A percentile compares a stretch with the other conserved stretches of the same genome.
phyloP scores from a whole-genome alignment of 345 rosid species.

The Passiflora organensis region DNA sequence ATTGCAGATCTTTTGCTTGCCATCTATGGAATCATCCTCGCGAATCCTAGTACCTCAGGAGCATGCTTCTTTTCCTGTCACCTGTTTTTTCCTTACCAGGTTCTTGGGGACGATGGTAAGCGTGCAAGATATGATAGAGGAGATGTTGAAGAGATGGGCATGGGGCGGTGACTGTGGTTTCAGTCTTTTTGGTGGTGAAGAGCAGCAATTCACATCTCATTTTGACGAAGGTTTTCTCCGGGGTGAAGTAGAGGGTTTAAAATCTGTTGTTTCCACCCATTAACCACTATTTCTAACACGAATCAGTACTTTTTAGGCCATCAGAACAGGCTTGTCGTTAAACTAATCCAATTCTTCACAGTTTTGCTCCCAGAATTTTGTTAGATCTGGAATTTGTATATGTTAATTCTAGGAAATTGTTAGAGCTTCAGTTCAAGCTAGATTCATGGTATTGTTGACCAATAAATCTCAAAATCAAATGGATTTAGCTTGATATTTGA shows the following conservation, averaged over 20 bases:
- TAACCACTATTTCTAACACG: slow-evolving; percentile 7
- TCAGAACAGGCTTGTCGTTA: neutral
- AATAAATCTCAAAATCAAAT: no score
- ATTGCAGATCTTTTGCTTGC: no score
- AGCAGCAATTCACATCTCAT: slow-evolving; percentile 69
- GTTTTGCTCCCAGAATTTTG: no score
- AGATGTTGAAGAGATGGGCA: slow-evolving; percentile 83
- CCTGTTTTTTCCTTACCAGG: slow-evolving; percentile 32
- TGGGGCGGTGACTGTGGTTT: slow-evolving; percentile 69
- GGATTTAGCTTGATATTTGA: no score
- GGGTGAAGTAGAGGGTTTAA: no score
- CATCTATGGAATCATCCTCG: no score
- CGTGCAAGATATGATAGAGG: slow-evolving; percentile 86
- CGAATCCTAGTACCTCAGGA: no score
- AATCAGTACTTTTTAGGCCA: no score
- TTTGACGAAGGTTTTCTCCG: slow-evolving; percentile 74
- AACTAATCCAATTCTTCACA: no score
- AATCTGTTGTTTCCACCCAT: neutral
- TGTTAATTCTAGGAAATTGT: slow-evolving; percentile 3
- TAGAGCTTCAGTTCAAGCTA: slow-evolving; percentile 9
- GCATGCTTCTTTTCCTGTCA: neutral
- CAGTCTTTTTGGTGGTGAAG: slow-evolving; percentile 82
- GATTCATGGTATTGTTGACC: no score
- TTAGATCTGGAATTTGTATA: slow-evolving; percentile 13
- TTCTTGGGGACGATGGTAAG: slow-evolving; percentile 89